phyloP scores from a whole-genome alignment of 2,329 filamentous ascomycete species.

The Mariannaea sp. region DNA sequence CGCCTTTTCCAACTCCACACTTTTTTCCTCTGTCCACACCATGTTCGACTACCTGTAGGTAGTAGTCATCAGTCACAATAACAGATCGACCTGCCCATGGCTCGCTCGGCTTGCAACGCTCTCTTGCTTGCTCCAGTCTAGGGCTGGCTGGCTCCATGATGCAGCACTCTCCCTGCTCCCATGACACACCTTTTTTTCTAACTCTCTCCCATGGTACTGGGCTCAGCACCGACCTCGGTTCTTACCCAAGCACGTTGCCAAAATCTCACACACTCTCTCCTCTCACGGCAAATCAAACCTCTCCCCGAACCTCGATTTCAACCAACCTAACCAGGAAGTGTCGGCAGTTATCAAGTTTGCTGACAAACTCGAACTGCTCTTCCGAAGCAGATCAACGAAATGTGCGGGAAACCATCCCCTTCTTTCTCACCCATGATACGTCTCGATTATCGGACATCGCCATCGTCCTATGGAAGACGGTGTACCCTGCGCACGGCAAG shows the following conservation, averaged over 20 bases:
- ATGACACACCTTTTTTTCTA: background rate
- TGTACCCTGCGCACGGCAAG: too few species aligned
- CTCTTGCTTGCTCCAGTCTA: background rate
- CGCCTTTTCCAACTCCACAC: background rate
- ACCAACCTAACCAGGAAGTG: too few species aligned
- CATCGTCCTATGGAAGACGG: slow-evolving; percentile 3
- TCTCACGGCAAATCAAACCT: slow-evolving; percentile 1
- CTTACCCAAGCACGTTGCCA: background rate
- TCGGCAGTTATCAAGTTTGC: background rate
- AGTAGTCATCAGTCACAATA: background rate
- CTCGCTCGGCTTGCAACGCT: background rate
- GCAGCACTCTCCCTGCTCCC: background rate
- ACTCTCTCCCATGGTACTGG: too few species aligned
- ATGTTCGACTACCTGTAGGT: too few species aligned
- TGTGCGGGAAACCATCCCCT: background rate
- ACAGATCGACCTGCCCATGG: background rate
- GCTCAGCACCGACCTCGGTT: background rate
- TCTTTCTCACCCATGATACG: too few species aligned
- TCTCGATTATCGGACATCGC: slow-evolving; percentile 4
- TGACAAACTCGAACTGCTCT: slow-evolving; percentile 13
- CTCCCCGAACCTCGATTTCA: too few species aligned
- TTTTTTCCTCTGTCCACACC: background rate
- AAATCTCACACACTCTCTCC: background rate
- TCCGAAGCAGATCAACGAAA: background rate
- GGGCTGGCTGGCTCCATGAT: slow-evolving; percentile 1